Conservation (phyloP, 805 yeast species). For the Saccharomycopsis amapae region DNA sequence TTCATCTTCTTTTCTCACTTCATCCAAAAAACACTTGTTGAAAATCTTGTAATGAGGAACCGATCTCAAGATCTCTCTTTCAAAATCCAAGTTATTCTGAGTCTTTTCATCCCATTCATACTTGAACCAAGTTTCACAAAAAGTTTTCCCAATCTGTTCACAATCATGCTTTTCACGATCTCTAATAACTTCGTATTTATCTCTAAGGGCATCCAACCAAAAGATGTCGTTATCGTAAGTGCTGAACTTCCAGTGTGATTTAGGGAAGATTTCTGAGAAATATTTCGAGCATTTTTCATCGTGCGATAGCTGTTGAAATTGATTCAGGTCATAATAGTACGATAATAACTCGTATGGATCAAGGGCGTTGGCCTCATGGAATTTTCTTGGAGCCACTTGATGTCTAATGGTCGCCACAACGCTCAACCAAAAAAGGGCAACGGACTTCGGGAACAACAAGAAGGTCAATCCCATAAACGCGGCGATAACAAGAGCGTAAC, state of each 20-base stretch:
- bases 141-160: slow-evolving; percentile 16
- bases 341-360: slow-evolving; percentile 18
- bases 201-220: slow-evolving; percentile 19
- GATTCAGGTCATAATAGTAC: slow-evolving; percentile 15
- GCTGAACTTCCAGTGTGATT: slow-evolving; percentile 19
- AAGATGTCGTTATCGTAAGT: slow-evolving; percentile 15
- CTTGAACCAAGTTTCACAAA: slow-evolving; percentile 19
- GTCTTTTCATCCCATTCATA: slow-evolving; percentile 19
- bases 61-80: slow-evolving; percentile 12
- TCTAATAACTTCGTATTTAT: slow-evolving; percentile 18
- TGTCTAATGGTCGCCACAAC: slow-evolving; percentile 16
- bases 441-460: not conserved
- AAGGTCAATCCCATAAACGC: not conserved
- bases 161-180: slow-evolving; percentile 15
- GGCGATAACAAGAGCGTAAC: not conserved
- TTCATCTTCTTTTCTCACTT: slow-evolving; percentile 27
- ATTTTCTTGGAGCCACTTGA: slow-evolving; percentile 12
- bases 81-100: slow-evolving; percentile 19
- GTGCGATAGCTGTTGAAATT: slow-evolving; percentile 10
- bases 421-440: slow-evolving; percentile 5
- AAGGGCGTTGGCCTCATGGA: slow-evolving; percentile 10
- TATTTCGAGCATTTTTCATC: slow-evolving; percentile 19
- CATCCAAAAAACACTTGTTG: slow-evolving; percentile 20
- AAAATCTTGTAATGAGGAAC: slow-evolving; percentile 22
- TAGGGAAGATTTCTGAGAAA: slow-evolving; percentile 16